Evolutionary conservation across 176 grass and related monocot species (phyloP), one percentile per base, ranked within the genome.

Genomic region (Elaeis guineensis): DNA sequence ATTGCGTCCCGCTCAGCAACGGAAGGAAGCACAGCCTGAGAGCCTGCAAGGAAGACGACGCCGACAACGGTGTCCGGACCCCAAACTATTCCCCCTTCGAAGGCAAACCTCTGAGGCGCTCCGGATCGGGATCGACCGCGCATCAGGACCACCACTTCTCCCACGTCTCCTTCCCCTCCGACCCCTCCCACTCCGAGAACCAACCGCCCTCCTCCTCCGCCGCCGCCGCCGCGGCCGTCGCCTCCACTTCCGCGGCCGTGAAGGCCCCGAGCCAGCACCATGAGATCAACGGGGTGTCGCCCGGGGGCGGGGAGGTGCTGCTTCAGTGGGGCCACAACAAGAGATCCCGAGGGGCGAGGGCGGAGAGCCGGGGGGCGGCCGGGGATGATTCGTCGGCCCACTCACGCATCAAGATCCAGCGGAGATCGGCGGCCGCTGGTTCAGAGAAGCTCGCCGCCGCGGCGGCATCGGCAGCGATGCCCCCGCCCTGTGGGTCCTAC

Each of bases 301-400:
- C 6, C 25, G 32, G 23, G 51, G 69, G 16, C 3, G 29, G 82
- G 19, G 90, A 95, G 60, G 15, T 83, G 16, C 73, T 78, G 5
- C 79, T 95, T 24, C 86, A 78, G 70, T 95, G 90, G 79, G 85
- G 90, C 4, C 82, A 86, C 14, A 86, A 85, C 58, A 89, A 89
- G 77, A 58, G 85, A 23, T 76, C 82, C 8, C 90, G 90, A 6
- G 59, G 85, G 6, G 71, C 75, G n/a, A 86, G 90, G 21, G 75
- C 83, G 14, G 35, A 52, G 65, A 5, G 30, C 57, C 48, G 49
- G 35, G 35, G 35, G 63, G n/a, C 78, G 57, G 54, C 25, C 19
- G 48, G 63, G 70, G 21, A 64, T 55, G 5, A 59, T 5, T 21
- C 65, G 5, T 26, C 82, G 5, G 61, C 82, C 14, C 82, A 69